Evolutionary conservation across 2,329 filamentous ascomycete species (phyloP).

Genomic region (Eutypa lata): DNA sequence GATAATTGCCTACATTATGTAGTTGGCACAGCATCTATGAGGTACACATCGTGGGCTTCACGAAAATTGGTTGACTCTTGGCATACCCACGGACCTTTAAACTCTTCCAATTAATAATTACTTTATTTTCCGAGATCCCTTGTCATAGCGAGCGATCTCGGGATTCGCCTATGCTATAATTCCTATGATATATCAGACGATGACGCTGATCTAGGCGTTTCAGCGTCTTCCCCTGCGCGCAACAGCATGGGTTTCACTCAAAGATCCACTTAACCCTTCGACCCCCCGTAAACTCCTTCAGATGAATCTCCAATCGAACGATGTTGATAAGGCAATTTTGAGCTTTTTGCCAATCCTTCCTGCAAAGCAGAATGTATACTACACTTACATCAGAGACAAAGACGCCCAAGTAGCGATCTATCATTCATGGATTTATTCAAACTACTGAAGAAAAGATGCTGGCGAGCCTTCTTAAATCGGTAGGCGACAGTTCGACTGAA

Average conservation of each 20-base stretch:
- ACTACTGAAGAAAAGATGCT: conserved; percentile 15
- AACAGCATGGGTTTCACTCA: conserved; percentile 1
- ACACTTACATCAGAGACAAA: not conserved
- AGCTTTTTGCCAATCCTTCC: not conserved
- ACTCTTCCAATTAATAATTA: too few relatives aligned
- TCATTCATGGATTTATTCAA: not conserved
- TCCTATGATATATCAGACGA: not conserved
- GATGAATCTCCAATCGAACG: not conserved
- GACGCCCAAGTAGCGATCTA: not conserved
- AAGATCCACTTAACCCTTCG: not conserved
- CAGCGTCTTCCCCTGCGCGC: not conserved
- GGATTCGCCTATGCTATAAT: not conserved
- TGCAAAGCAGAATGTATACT: not conserved
- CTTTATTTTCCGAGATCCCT: too few relatives aligned
- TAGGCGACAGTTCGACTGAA: conserved; percentile 18
- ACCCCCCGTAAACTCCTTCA: not conserved
- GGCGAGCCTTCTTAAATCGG: conserved; percentile 20
- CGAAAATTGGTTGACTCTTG: too few relatives aligned
- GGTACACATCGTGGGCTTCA: too few relatives aligned
- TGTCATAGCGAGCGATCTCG: not conserved
- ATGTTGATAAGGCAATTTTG: not conserved
- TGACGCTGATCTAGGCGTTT: not conserved
- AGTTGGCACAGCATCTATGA: too few relatives aligned
- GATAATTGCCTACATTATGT: too few relatives aligned
- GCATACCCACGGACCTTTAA: too few relatives aligned